Percentiles rank a stretch among this genome's conserved stretches.
phyloP scores from a whole-genome alignment of 345 rosid species.

The Geranium rotundifolium region DNA sequence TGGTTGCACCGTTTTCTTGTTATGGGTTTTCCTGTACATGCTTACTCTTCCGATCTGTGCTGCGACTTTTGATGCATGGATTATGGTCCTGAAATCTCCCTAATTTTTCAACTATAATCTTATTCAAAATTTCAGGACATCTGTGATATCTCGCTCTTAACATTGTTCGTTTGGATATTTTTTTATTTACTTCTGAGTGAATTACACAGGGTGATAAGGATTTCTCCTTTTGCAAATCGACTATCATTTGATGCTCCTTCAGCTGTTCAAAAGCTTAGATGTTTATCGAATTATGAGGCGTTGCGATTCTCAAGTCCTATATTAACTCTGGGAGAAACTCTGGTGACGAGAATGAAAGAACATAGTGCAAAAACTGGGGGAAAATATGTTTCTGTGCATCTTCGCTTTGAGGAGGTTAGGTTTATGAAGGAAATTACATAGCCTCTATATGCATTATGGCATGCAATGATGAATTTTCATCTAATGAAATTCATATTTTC shows the following conservation, averaged over 20 bases:
- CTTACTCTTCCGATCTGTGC: not conserved
- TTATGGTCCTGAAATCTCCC: not conserved
- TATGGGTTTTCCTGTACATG: not conserved
- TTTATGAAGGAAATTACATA: not conserved
- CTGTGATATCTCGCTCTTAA: not conserved
- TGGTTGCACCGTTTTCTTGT: not conserved
- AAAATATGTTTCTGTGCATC: conserved; percentile 90
- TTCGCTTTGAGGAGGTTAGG: conserved; percentile 98
- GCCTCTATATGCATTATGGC: not conserved
- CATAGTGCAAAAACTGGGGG: conserved; percentile 64
- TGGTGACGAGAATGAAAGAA: conserved; percentile 95
- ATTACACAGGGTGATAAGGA: conserved; percentile 74
- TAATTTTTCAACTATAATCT: not conserved
- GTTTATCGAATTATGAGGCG: conserved; percentile 91
- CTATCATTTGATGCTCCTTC: conserved; percentile 94
- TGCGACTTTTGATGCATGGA: not conserved
- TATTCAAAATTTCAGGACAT: not conserved
- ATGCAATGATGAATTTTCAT: not conserved
- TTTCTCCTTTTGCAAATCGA: conserved; percentile 97
- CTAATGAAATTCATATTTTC: not conserved
- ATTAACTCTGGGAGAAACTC: conserved; percentile 58
- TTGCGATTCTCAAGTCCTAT: conserved; percentile 67
- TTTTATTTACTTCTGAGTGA: conserved; percentile 9
- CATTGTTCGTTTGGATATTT: conserved; percentile 4
- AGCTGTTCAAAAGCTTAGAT: conserved; percentile 81